Evolutionary conservation across 352 stramenopile species (phyloP).

Genomic region (Saprolegnia diclina): DNA sequence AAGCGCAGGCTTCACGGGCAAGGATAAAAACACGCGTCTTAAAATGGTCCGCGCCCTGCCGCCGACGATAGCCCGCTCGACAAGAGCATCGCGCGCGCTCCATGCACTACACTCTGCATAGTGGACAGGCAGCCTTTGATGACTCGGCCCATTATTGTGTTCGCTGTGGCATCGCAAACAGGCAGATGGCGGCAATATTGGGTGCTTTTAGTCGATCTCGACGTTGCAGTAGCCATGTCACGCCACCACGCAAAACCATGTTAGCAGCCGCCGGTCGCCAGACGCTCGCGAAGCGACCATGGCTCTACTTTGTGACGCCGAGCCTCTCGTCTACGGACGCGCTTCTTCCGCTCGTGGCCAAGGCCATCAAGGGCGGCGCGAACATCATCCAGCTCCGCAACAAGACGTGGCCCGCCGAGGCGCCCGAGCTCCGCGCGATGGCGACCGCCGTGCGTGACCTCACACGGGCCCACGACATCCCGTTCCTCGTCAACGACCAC

Average conservation of each 20-base stretch:
- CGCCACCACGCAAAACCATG: not conserved
- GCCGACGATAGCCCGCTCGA: too few species aligned
- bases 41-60: too few species aligned
- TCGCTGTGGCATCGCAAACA: too few species aligned
- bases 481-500: slow-evolving; percentile 57
- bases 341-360: slow-evolving; percentile 37
- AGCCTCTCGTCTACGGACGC: slow-evolving; percentile 28
- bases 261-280: not conserved
- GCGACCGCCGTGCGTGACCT: slow-evolving; percentile 38
- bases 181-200: too few species aligned
- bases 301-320: slow-evolving; percentile 63
- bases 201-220: too few species aligned
- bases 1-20: too few species aligned
- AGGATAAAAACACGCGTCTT: too few species aligned
- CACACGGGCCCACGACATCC: slow-evolving; percentile 35
- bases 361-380: slow-evolving; percentile 42
- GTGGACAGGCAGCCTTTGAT: too few species aligned
- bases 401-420: slow-evolving; percentile 34
- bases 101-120: too few species aligned
- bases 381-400: slow-evolving; percentile 52
- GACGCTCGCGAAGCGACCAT: slow-evolving; percentile 11
- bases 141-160: too few species aligned
- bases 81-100: too few species aligned
- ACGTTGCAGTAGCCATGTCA: too few species aligned
- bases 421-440: slow-evolving; percentile 38